Percentiles rank a stretch among this genome's conserved stretches.
Conservation (phyloP, 2,329 filamentous ascomycete genomes). For the Biscogniauxia sp. region DNA sequence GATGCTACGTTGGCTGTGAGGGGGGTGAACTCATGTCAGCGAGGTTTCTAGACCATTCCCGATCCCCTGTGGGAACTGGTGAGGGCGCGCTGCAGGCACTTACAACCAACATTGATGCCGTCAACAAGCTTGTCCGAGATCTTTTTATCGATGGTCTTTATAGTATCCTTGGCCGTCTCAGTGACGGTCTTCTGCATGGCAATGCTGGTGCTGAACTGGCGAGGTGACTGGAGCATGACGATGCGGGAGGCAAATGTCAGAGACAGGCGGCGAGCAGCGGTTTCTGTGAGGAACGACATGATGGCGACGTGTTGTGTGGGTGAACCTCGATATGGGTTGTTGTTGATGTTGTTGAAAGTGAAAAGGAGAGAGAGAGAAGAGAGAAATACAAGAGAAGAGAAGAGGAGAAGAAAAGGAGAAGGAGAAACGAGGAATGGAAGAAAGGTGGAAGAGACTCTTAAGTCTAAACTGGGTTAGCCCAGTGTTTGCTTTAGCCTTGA, state of each 20-base stretch:
- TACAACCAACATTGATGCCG: constrained; percentile 58
- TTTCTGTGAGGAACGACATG: constrained; percentile 56
- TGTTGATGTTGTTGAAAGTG: too few relatives aligned
- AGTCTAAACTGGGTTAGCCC: too few relatives aligned
- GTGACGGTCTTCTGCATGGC: constrained; percentile 47
- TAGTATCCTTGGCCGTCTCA: constrained; percentile 57
- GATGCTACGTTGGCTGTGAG: constrained; percentile 36
- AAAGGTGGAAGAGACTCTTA: too few relatives aligned
- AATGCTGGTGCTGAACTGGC: constrained; percentile 50
- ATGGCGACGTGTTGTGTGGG: constrained; percentile 10
- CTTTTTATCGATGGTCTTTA: constrained; percentile 57
- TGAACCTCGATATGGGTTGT: too few relatives aligned
- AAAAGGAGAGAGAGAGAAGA: too few relatives aligned
- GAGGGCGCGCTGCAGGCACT: constrained; percentile 23
- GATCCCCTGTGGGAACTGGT: too few relatives aligned
- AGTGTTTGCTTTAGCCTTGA: too few relatives aligned
- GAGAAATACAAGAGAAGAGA: too few relatives aligned
- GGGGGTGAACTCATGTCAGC: too few relatives aligned
- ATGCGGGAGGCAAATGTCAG: constrained; percentile 29
- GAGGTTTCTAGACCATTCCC: too few relatives aligned
- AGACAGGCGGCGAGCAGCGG: constrained; percentile 43
- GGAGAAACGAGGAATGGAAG: too few relatives aligned
- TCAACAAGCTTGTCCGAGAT: constrained; percentile 62
- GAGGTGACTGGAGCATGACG: constrained; percentile 40
- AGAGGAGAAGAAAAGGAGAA: too few relatives aligned